Evolutionary conservation across 768 basidiomycete genomes (phyloP), one percentile per base, ranked within the genome.

Genomic region (Plicaturopsis crispa): DNA sequence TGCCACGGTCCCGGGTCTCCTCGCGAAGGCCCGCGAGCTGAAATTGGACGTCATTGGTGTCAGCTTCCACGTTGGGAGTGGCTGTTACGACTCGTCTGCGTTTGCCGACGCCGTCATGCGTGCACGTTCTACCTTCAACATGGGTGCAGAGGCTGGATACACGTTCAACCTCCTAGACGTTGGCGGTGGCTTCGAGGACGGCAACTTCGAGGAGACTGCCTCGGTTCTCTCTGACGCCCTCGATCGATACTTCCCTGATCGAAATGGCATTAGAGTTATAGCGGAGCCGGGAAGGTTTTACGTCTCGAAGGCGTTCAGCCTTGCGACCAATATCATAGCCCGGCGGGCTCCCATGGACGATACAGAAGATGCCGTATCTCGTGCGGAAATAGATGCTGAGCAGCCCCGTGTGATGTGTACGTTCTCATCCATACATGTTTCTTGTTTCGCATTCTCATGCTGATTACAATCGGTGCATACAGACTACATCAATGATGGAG

Each of bases 401-500:
- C 63, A 70, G 37, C 70, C 80, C 3, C 67, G 65, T 44, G 82
- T 91, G 48, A 99, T 97, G 94, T 96, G 92, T 96, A 63, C 60
- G 92, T 50, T 40, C 31, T 39, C 22, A 13, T 44, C 40, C 37
- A 19, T 35, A 23, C 44, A 18, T 14, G 16, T 36, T 22, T 8
- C 14, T 8, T 24, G 13, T 38, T 10, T 14, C 31, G 21, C 12
- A 24, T 24, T 23, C 18, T 13, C 18, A 31, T 13, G 1, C 14
- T 24, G n/a, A 16, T 23, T 37, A 17, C 17, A 39, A 43, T 51
- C 36, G 38, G 30, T 47, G 21, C 26, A 21, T 24, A 23, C 59
- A 96, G 92, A 97, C 69, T 98, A 98, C 69, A 91, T 98, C 75
- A 98, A 97, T 65, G 94, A 98, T 59, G 96, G 96, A 31, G 91